These are phyloP conservation scores for Chenopodium album DNA, from an alignment of 148 eudicot species.

Conservation along the genomic window DNA sequence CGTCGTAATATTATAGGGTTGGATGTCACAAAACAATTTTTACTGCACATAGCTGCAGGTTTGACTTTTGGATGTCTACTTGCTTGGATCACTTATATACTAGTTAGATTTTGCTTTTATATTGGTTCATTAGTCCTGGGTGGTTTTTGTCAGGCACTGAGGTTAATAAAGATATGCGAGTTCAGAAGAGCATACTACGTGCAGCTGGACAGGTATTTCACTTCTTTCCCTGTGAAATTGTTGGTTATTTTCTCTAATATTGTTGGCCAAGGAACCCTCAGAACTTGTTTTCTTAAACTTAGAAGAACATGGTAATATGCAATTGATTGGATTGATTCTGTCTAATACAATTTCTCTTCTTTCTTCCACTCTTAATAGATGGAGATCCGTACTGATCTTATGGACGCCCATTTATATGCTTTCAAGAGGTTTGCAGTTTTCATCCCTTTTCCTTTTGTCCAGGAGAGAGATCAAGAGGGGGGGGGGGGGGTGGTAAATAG, in stretches of 20 bases:
- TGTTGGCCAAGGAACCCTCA: background rate
- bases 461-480: background rate
- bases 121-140: constrained; percentile 9
- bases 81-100: background rate
- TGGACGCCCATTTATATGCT: constrained; percentile 98
- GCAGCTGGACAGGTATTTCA: constrained; percentile 80
- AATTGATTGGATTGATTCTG: constrained; percentile 8
- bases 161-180: constrained; percentile 75
- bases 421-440: constrained; percentile 78
- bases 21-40: constrained; percentile 80
- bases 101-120: constrained; percentile 6
- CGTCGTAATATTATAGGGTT: constrained; percentile 80
- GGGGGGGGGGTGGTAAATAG: background rate
- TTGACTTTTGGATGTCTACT: constrained; percentile 21
- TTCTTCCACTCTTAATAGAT: constrained; percentile 49
- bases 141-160: constrained; percentile 58
- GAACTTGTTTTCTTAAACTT: background rate
- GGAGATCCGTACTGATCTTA: constrained; percentile 85
- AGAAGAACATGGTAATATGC: background rate
- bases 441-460: constrained; percentile 14
- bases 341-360: constrained; percentile 5
- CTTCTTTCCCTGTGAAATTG: background rate
- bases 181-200: constrained; percentile 85
- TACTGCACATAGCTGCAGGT: constrained; percentile 87
- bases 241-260: background rate